A percentile compares a stretch with the other conserved stretches of the same genome.
Evolutionary conservation across 2,329 filamentous ascomycete species (phyloP).

Genomic region (Venturiaceae sp.): DNA sequence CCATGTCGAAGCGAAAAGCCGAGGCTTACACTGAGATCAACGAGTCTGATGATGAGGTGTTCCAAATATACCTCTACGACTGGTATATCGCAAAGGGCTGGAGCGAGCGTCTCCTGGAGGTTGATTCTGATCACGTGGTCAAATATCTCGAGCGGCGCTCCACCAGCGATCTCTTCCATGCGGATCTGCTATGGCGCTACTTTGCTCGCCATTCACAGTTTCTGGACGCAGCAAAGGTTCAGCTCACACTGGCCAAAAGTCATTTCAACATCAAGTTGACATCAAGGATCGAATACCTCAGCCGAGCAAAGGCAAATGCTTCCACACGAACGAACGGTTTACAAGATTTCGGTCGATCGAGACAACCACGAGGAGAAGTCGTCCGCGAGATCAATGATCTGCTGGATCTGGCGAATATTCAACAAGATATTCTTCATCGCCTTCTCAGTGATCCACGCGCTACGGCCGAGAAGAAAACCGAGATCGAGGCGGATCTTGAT

Average conservation of each 20-base stretch:
- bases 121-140: conserved; percentile 76
- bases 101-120: conserved; percentile 75
- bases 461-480: conserved; percentile 47
- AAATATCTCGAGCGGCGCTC: conserved; percentile 76
- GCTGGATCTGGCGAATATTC: conserved; percentile 88
- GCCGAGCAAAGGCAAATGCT: conserved; percentile 83
- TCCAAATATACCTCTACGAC: conserved; percentile 93
- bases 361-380: conserved; percentile 64
- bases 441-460: conserved; percentile 62
- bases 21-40: conserved; percentile 92
- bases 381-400: conserved; percentile 77
- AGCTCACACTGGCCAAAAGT: conserved; percentile 75
- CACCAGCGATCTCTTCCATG: conserved; percentile 61
- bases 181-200: conserved; percentile 87
- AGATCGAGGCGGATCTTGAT: conserved; percentile 61
- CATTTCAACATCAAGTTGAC: conserved; percentile 66
- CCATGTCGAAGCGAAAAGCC: conserved; percentile 61
- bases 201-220: conserved; percentile 77
- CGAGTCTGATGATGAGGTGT: conserved; percentile 80
- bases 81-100: conserved; percentile 87
- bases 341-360: background rate
- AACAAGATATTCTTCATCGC: conserved; percentile 79
- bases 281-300: conserved; percentile 80
- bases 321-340: conserved; percentile 55
- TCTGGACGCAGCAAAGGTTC: conserved; percentile 79